Percentiles rank a stretch among this genome's conserved stretches.
phyloP scores from a whole-genome alignment of 345 rosid species.

The Viola odorata region DNA sequence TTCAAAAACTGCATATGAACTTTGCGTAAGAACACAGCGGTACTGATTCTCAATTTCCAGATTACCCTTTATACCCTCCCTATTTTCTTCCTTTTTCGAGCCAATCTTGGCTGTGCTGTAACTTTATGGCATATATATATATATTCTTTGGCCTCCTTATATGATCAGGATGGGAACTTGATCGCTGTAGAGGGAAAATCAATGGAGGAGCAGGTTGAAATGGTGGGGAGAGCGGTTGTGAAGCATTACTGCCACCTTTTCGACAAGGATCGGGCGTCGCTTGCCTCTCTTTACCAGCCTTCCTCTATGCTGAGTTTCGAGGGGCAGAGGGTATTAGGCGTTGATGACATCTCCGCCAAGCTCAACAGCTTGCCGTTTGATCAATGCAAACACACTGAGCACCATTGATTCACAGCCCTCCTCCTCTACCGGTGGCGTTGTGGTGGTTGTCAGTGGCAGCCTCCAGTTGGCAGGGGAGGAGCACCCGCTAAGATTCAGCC shows the following conservation, averaged over 20 bases:
- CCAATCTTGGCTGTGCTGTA: background rate
- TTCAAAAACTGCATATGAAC: slow-evolving; percentile 11
- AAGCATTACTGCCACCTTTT: slow-evolving; percentile 70
- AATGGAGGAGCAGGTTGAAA: slow-evolving; percentile 55
- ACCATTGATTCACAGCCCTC: slow-evolving; percentile 73
- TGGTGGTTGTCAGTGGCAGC: slow-evolving; percentile 78
- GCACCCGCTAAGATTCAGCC: slow-evolving; percentile 64
- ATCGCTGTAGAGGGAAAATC: background rate
- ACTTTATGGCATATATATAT: too few species aligned
- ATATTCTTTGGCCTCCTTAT: too few species aligned
- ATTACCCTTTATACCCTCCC: slow-evolving; percentile 2
- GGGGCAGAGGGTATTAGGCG: slow-evolving; percentile 58
- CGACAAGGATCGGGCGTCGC: slow-evolving; percentile 49
- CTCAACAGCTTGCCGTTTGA: slow-evolving; percentile 65
- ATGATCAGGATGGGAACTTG: slow-evolving; percentile 2
- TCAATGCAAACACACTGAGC: slow-evolving; percentile 55
- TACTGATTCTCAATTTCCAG: slow-evolving; percentile 28
- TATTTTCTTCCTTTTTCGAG: background rate
- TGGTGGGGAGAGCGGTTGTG: slow-evolving; percentile 71
- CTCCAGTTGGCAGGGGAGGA: slow-evolving; percentile 64
- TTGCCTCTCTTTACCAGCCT: slow-evolving; percentile 54
- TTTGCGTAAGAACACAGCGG: slow-evolving; percentile 45
- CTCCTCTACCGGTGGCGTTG: slow-evolving; percentile 47
- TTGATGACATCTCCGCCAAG: slow-evolving; percentile 48
- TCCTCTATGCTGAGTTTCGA: slow-evolving; percentile 83